A percentile compares a stretch with the other conserved stretches of the same genome.
These are phyloP conservation scores for Nigrospora oryzae DNA, from an alignment of 2,329 filamentous ascomycete species.

Conservation along the genomic window DNA sequence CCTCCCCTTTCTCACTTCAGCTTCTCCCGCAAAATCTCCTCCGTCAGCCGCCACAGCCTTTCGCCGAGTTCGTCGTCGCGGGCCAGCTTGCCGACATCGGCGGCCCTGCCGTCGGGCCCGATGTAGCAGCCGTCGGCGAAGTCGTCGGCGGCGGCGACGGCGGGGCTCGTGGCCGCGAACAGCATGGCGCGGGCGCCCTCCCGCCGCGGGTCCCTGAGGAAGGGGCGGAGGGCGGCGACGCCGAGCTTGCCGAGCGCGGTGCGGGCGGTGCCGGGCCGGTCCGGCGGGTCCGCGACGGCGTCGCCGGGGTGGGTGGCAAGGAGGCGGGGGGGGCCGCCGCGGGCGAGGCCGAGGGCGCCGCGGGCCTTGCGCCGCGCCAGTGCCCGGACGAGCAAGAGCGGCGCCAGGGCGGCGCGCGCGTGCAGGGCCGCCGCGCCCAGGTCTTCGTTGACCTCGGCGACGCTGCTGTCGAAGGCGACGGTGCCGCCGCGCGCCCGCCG, in stretches of 20 bases:
- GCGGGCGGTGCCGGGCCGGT: conserved; percentile 41
- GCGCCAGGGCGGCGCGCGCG: conserved; percentile 23
- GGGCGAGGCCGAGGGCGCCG: conserved; percentile 21
- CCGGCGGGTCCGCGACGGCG: conserved; percentile 25
- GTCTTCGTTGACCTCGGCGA: conserved; percentile 38
- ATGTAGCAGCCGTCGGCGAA: conserved; percentile 36
- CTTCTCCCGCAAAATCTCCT: conserved; percentile 32
- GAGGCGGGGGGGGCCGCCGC: conserved; percentile 27
- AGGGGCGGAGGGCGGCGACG: conserved; percentile 26
- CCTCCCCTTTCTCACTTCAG: conserved; percentile 6
- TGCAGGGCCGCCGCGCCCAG: conserved; percentile 3
- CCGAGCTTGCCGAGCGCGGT: conserved; percentile 35
- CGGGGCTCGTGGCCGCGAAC: conserved; percentile 36
- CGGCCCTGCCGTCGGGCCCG: conserved; percentile 38
- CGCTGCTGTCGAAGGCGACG: neutral
- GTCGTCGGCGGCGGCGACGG: conserved; percentile 27
- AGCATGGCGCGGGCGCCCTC: conserved; percentile 36
- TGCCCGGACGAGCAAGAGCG: conserved; percentile 34
- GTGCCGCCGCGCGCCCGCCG: too few relatives aligned
- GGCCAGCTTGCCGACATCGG: conserved; percentile 29
- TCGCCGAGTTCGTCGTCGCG: conserved; percentile 31
- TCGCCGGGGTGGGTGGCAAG: conserved; percentile 41
- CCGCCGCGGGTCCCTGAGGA: conserved; percentile 40
- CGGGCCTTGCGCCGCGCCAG: conserved; percentile 27
- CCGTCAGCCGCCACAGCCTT: conserved; percentile 34